Base-by-base conservation (phyloP, 768 basidiomycete species). In the Pleurotus giganteus region DNA sequence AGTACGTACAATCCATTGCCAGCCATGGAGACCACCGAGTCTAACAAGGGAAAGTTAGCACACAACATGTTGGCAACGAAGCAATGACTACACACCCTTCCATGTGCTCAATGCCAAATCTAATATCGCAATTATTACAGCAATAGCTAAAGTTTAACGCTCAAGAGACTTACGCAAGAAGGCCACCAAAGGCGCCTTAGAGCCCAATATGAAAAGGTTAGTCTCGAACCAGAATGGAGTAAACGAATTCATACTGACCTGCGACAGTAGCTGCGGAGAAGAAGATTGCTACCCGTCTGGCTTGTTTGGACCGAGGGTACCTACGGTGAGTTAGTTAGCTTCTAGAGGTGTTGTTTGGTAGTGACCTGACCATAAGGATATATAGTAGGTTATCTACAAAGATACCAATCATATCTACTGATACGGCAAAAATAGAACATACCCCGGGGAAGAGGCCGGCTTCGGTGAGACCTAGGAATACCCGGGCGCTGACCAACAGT, bases 251-350 rank as follows among this genome's bases (percentile, higher is more conserved):
- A 44, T 17, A 51, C 64, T 13, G 28, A 65, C 77, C 81, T 4
- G 81, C 73, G 7, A 78, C 62, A 2, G 80, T 81, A 2, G 83
- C 80, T 26, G 81, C 77, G 8, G 77, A 76, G 64, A 82, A 83
- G 68, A 84, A 84, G 39, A 81, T 64, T 3, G 83, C 78, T 44
- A 82, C 72, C 3, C 81, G 80, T 59, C 70, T 67, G 13, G 76
- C 79, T 57, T 81, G 75, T 50, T 84, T 80, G 29, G 67, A 66
- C 23, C 78, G 74, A 23, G 76, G 72, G 64, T 85, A 77, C 49
- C 49, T 51, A 23, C 3, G 11, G 15, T 0, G 2, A 45, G 26
- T 47, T 24, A 1, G 9, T 19, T 8, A 45, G 17, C 5, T 17
- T 41, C 6, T 17, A 13, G n/a, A 21, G 5, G 19, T 6, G 12